Conservation (phyloP, 78 protist genomes). For the Monocercomonoides exilis region DNA sequence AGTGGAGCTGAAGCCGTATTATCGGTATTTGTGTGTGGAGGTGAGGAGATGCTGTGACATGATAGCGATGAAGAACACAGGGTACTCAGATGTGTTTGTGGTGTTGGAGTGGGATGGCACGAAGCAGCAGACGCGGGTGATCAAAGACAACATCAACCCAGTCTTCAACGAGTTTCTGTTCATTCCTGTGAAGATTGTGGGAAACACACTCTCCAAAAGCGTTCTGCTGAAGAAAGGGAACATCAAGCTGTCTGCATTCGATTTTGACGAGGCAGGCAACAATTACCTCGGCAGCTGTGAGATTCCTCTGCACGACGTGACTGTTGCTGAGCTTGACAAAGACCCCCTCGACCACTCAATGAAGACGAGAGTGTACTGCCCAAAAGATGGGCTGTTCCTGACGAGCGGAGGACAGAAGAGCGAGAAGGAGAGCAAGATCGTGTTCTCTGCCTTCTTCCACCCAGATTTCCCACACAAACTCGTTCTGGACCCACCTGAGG, state of each 20-base stretch:
- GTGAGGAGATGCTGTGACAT: neutral
- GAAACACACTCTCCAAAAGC: neutral
- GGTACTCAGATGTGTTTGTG: slow-evolving; percentile 6
- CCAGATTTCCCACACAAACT: neutral
- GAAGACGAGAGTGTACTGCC: neutral
- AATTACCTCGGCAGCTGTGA: neutral
- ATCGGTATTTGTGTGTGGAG: slow-evolving; percentile 2
- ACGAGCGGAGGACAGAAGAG: neutral
- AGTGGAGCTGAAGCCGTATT: neutral
- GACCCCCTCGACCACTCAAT: neutral
- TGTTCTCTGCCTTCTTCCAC: slow-evolving; percentile 3
- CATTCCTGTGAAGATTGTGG: neutral
- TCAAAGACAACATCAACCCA: slow-evolving; percentile 11
- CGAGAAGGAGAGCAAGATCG: neutral
- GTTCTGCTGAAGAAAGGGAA: slow-evolving; percentile 2
- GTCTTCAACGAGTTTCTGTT: slow-evolving; percentile 18
- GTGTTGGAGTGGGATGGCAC: slow-evolving; percentile 25
- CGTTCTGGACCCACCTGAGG: neutral
- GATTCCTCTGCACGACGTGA: neutral
- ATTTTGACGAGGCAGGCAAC: neutral
- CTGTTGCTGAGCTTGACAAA: neutral
- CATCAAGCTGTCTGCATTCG: neutral
- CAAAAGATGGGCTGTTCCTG: neutral
- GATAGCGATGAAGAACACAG: neutral
- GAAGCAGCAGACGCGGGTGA: slow-evolving; percentile 17